Evolutionary conservation across 176 grass and related monocot genomes (phyloP), one percentile per base, ranked within the genome.

Genomic region (Carex littledalei): DNA sequence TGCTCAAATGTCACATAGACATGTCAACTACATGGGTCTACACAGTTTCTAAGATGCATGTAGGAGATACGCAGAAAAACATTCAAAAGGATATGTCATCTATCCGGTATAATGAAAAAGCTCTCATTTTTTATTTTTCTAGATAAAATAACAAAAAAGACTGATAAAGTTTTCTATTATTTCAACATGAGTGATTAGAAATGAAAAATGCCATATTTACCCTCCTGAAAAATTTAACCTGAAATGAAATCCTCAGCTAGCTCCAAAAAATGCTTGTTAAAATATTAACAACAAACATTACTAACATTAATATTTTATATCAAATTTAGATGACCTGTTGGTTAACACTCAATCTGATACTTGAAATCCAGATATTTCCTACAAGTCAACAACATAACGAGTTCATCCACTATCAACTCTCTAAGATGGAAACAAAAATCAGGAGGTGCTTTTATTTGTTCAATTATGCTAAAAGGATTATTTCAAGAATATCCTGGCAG

Each of bases 1-100:
- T 98, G 90, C 49, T 79, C 81, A 83, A 73, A 84, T 56, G 22
- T 56, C 24, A 18, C 50, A 56, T 56, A 78, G 5, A 78, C 74
- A 56, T 78, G 13, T 78, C 50, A 78, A 78, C 2, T 29, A 77
- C 60, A 63, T 63, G 20, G 49, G 53, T 77, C 43, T 77, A 17
- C 21, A 56, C 24, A 55, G 11, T 29, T 78, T 78, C 12, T 55
- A 24, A 76, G 13, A 52, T 54, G 74, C 49, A 43, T 69, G 66
- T 18, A 69, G 29, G 66, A 69, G 16, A 35, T 32, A 16, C 13
- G 11, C 16, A 34, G 67, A 71, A 2, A 71, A 71, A 41, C n/a
- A 18, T 71, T 71, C 16, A 43, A 71, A 43, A n/a, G 35, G 67
- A 43, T 71, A 34, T 10, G 7, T 71, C 67, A 18, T 71, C n/a